These are phyloP conservation scores for Peronospora destructor DNA, from an alignment of 352 stramenopile genomes.

Conservation along the genomic window DNA sequence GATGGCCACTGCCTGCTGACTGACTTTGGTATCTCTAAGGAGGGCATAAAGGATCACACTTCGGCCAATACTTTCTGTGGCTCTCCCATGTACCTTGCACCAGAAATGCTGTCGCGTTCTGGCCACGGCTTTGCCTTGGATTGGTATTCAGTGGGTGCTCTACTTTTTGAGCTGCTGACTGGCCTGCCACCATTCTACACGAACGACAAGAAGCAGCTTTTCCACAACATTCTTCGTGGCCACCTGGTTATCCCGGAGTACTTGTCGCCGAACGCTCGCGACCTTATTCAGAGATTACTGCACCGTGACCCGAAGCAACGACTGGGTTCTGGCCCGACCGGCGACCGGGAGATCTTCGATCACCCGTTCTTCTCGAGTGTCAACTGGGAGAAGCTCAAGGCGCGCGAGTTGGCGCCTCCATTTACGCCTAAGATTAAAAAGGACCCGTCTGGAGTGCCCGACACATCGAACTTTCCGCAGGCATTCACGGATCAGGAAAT, in stretches of 20 bases:
- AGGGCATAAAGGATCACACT: slow-evolving; percentile 81
- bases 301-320: slow-evolving; percentile 77
- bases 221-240: slow-evolving; percentile 84
- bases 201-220: slow-evolving; percentile 87
- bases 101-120: slow-evolving; percentile 76
- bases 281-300: slow-evolving; percentile 75
- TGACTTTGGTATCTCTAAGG: slow-evolving; percentile 85
- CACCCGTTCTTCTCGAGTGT: slow-evolving; percentile 80
- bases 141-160: slow-evolving; percentile 78
- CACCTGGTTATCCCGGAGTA: slow-evolving; percentile 78
- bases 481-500: slow-evolving; percentile 84
- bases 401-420: slow-evolving; percentile 68
- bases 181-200: slow-evolving; percentile 82
- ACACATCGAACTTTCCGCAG: slow-evolving; percentile 84
- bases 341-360: slow-evolving; percentile 80
- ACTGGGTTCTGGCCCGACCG: slow-evolving; percentile 60
- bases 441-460: slow-evolving; percentile 60
- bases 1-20: slow-evolving; percentile 75
- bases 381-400: slow-evolving; percentile 81
- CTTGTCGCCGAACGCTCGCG: slow-evolving; percentile 61
- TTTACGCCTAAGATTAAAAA: slow-evolving; percentile 81
- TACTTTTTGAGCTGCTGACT: slow-evolving; percentile 80
- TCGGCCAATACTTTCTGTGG: slow-evolving; percentile 83
- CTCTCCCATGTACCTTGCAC: slow-evolving; percentile 81
- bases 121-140: slow-evolving; percentile 78